Percentiles rank a stretch among this genome's conserved stretches.
phyloP scores from a whole-genome alignment of 352 stramenopile genomes.

The Globisporangium carolinianum region DNA sequence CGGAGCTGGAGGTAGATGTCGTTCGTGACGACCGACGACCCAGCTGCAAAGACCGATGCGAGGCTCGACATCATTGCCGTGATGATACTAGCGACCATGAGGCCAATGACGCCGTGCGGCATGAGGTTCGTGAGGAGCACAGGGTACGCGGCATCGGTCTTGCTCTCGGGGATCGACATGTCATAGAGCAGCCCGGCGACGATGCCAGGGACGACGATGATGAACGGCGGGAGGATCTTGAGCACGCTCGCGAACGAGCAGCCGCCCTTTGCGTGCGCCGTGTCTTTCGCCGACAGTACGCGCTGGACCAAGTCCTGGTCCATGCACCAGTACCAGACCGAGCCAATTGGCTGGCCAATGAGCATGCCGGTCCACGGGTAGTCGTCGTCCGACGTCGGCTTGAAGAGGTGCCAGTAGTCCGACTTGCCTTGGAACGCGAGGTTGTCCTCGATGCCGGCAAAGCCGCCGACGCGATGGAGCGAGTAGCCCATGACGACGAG shows the following conservation, averaged over 20 bases:
- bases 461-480: constrained; percentile 48
- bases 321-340: constrained; percentile 74
- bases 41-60: constrained; percentile 53
- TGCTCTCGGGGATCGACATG: constrained; percentile 38
- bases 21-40: constrained; percentile 57
- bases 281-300: constrained; percentile 62
- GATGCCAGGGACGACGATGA: constrained; percentile 64
- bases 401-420: constrained; percentile 49
- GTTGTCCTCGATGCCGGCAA: constrained; percentile 40
- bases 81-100: constrained; percentile 69
- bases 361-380: constrained; percentile 73
- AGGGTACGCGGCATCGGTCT: constrained; percentile 57
- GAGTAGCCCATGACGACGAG: constrained; percentile 51
- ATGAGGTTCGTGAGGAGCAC: constrained; percentile 62
- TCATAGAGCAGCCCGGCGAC: constrained; percentile 56
- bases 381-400: constrained; percentile 36
- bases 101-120: constrained; percentile 48
- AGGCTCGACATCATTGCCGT: constrained; percentile 69
- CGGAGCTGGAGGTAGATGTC: constrained; percentile 53
- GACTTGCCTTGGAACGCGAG: constrained; percentile 31
- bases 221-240: constrained; percentile 57
- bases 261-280: constrained; percentile 47
- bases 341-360: constrained; percentile 50
- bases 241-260: constrained; percentile 48
- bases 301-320: constrained; percentile 66